Base-by-base conservation (phyloP, 2,329 filamentous ascomycete genomes). In the Graphiopsis chlorocephala region DNA sequence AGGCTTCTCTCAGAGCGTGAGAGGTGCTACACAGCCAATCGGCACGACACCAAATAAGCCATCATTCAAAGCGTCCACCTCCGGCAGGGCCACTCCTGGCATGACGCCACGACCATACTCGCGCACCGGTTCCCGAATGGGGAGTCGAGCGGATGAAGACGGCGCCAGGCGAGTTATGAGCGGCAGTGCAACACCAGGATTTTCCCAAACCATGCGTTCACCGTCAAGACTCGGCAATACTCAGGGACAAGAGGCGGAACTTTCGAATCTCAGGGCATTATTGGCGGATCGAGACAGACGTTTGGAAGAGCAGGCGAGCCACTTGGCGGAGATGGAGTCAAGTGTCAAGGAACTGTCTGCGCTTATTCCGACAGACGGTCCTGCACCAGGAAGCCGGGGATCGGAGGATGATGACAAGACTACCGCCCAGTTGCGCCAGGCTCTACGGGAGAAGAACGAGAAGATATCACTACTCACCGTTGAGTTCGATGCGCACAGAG, bases 371-470 rank as follows among this genome's bases (percentile, higher is more conserved):
- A 79, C 67, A 55, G 78, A 73, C 84, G 62, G 65, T 14, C 55
- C 53, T 25, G 66, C 55, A 15, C 61, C 65, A 17, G 63, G 58
- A 45, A 33, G 47, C 23, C 63, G 67, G 60, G 67, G 56, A 12
- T 65, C 64, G 26, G 88, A 89, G 64, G 68, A 68, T 15, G 68
- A 69, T 28, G 65, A 68, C 29, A 67, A 69, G 23, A 69, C 62
- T 25, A 68, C 66, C 11, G 63, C 68, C 17, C 90, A 96, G 74
- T 82, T 99, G 64, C 88, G 93, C 62, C 86, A 89, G n/a, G 79
- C 96, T 71, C 80, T 99, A 62, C 86, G 92, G 26, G 95, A 99
- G 79, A 97, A 96, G 84, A 97, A 97, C 72, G 95, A 99, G 65
- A 97, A 93, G 81, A 97, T 99, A 69, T 88, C 90, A 28, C 89